Conservation (phyloP, 2,329 filamentous ascomycete genomes). For the Seiridium unicorne region DNA sequence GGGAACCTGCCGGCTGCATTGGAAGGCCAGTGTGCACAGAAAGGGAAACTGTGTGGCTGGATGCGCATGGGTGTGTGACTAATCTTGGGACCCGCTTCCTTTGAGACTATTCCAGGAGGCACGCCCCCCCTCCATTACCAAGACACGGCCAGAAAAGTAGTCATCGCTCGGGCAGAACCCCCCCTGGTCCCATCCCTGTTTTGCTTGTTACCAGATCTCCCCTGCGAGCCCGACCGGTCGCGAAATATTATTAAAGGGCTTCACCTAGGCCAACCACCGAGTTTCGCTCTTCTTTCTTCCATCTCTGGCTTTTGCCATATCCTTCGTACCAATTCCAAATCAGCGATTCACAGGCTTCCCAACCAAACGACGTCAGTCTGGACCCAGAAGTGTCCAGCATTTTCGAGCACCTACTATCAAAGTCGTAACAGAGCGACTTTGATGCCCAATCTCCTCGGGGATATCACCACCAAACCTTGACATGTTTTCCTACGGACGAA, state of each 20-base stretch:
- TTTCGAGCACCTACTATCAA: slow-evolving; percentile 34
- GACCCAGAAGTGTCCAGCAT: slow-evolving; percentile 35
- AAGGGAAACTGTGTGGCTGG: slow-evolving; percentile 10
- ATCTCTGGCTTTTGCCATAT: slow-evolving; percentile 30
- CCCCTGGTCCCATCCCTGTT: slow-evolving; percentile 4
- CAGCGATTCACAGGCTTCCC: slow-evolving; percentile 11
- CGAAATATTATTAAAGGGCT: slow-evolving; percentile 21
- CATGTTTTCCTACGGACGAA: slow-evolving; percentile 58
- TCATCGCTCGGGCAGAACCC: background rate
- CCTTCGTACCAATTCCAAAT: slow-evolving; percentile 14
- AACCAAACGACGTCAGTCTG: slow-evolving; percentile 24
- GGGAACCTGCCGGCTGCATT: background rate
- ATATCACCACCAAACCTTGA: slow-evolving; percentile 41
- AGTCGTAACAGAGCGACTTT: slow-evolving; percentile 34
- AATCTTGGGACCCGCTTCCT: slow-evolving; percentile 7
- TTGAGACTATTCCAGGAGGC: slow-evolving; percentile 5
- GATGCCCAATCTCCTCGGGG: slow-evolving; percentile 33
- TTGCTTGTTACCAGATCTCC: slow-evolving; percentile 9
- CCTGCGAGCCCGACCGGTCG: background rate
- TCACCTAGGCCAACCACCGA: slow-evolving; percentile 21
- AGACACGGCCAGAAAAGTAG: background rate
- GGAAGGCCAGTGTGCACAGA: background rate
- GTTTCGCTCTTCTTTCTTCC: slow-evolving; percentile 16
- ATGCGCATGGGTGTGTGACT: slow-evolving; percentile 10
- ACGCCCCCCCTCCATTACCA: slow-evolving; percentile 10